Base-by-base conservation (phyloP, 2,329 filamentous ascomycete genomes). In the Aspergillus neoniger region DNA sequence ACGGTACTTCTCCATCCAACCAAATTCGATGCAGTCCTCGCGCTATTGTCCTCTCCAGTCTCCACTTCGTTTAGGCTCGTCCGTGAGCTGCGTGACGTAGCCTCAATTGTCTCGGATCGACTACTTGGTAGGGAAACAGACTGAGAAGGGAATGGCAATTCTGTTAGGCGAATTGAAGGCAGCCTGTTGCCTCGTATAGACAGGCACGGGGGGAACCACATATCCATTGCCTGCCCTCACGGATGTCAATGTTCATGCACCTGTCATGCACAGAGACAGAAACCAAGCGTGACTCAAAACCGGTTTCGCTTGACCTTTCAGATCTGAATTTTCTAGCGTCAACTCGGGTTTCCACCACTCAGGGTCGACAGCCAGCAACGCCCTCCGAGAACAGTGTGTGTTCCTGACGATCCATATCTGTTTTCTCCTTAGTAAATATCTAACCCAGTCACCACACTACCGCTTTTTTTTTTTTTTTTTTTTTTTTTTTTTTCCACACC, bases 371-470 rank as follows among this genome's bases (percentile, higher is more conserved):
- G 21, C 25, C 32, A 36, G 19, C 19, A 23, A 3, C 14, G 10
- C 19, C 41, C 41, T 23, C 41, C 19, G 51, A 39, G 51, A 41
- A 53, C 19, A 2, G 51, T 14, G 32, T 17, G 39, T 55, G 53
- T 47, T 44, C 53, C 53, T 55, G 53, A 32, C 39, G 53, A 55
- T 55, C 53, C 12, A 12, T 21, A 38, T 6, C n/a, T 14, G 21
- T 36, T 36, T 36, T 36, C 30, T 36, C 5, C 30, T 5, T 36
- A 36, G 30, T 21, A 14, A 8, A 41, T n/a, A 41, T 9, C n/a
- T 15, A n/a, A 41, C 2, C n/a, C 4, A n/a, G 25, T 25, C 25
- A 25, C 21, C 2, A 21, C 21, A 21, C 21, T 21, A 21, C 21
- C 41, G 21, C 41, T 21, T 12, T 17, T 17, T 21, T 9, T 14